These are phyloP conservation scores for Sporothrix humicola DNA, from an alignment of 2,329 filamentous ascomycete genomes.

Conservation along the genomic window DNA sequence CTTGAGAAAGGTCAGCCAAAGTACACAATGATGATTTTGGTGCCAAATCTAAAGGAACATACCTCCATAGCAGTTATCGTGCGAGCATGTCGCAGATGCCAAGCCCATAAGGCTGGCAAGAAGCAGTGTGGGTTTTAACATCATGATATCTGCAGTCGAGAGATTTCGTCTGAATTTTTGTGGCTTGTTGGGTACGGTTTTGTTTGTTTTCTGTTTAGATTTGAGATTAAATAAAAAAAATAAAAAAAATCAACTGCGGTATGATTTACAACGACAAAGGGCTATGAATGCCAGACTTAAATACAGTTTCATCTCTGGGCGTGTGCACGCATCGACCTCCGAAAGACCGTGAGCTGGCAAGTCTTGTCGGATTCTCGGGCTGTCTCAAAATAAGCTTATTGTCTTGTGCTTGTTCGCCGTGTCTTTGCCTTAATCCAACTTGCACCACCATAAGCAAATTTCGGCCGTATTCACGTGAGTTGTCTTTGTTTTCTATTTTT, in stretches of 20 bases:
- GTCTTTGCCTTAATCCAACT: neutral
- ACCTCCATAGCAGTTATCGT: slow-evolving; percentile 21
- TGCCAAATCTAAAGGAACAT: neutral
- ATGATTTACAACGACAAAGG: neutral
- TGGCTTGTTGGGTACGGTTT: neutral
- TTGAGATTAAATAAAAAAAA: neutral
- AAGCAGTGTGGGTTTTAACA: neutral
- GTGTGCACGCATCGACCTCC: neutral
- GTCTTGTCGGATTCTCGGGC: neutral
- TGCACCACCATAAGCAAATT: neutral
- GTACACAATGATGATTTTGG: neutral
- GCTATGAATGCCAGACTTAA: neutral
- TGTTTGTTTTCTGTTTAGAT: neutral
- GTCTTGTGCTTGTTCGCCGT: neutral
- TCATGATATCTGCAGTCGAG: neutral
- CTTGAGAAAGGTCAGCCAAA: neutral
- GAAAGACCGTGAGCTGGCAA: neutral
- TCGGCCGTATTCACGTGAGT: neutral
- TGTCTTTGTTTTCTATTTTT: neutral
- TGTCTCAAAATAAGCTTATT: slow-evolving; percentile 19
- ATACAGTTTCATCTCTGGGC: neutral
- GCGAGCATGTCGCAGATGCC: neutral
- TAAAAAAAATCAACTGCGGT: neutral
- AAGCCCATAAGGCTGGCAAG: neutral
- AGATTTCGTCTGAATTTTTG: neutral